Evolutionary conservation across 208 protist genomes (phyloP).

Genomic region (Leptomonas seymouri): DNA sequence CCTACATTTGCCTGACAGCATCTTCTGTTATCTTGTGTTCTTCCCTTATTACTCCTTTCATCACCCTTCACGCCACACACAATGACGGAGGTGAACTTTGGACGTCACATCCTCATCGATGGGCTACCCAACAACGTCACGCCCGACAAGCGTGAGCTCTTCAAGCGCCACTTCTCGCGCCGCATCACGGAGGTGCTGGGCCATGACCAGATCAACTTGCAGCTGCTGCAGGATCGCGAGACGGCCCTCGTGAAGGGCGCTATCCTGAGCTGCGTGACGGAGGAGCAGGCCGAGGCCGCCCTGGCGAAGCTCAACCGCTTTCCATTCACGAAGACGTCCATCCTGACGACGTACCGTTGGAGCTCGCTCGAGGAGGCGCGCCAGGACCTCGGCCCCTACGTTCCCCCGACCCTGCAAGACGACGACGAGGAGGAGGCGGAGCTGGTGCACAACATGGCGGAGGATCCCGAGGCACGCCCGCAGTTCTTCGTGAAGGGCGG

Average conservation of each 20-base stretch:
- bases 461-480: slow-evolving; percentile 77
- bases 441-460: slow-evolving; percentile 83
- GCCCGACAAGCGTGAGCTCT: slow-evolving; percentile 75
- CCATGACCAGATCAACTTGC: slow-evolving; percentile 70
- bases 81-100: slow-evolving; percentile 52
- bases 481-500: slow-evolving; percentile 89
- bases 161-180: slow-evolving; percentile 64
- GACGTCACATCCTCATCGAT: slow-evolving; percentile 76
- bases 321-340: slow-evolving; percentile 71
- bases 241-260: slow-evolving; percentile 73
- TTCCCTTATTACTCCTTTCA: neutral
- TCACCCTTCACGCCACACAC: neutral
- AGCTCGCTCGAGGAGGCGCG: slow-evolving; percentile 61
- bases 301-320: slow-evolving; percentile 87
- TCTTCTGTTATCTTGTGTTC: slow-evolving; percentile 1
- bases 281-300: slow-evolving; percentile 72
- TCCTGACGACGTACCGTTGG: slow-evolving; percentile 85
- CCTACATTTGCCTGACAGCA: neutral
- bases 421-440: slow-evolving; percentile 66
- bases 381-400: slow-evolving; percentile 64
- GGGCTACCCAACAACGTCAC: slow-evolving; percentile 86
- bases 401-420: slow-evolving; percentile 54
- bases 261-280: slow-evolving; percentile 77
- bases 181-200: slow-evolving; percentile 73
- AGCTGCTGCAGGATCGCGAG: slow-evolving; percentile 66